Conservation (phyloP, 176 grass and related monocot genomes). For the Echinochloa phyllopogon region DNA sequence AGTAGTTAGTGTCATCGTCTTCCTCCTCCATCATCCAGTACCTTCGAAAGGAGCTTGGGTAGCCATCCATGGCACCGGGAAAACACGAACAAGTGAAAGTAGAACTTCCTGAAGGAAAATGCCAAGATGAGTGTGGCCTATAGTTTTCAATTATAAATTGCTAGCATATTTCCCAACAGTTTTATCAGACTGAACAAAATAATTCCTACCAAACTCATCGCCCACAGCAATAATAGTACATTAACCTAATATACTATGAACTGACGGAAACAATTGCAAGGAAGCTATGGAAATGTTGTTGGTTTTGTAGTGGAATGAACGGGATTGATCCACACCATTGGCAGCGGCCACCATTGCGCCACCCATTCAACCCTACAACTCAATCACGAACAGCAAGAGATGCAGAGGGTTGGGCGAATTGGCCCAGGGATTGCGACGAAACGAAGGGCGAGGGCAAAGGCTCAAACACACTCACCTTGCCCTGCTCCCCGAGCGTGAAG, state of each 20-base stretch:
- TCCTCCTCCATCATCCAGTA: too few species aligned
- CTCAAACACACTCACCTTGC: constrained; percentile 36
- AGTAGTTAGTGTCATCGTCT: too few species aligned
- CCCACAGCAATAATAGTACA: too few species aligned
- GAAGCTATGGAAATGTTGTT: not conserved
- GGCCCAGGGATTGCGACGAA: not conserved
- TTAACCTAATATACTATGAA: not conserved
- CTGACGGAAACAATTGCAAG: not conserved
- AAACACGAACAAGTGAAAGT: too few species aligned
- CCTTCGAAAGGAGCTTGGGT: too few species aligned
- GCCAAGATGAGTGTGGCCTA: too few species aligned
- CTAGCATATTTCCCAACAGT: not conserved
- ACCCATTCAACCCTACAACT: not conserved
- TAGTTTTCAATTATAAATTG: too few species aligned
- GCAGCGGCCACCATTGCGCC: not conserved
- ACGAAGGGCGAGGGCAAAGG: not conserved
- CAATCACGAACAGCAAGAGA: not conserved
- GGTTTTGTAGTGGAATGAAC: not conserved
- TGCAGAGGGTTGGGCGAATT: not conserved
- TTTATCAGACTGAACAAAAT: not conserved
- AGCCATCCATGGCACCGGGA: too few species aligned
- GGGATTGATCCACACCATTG: not conserved
- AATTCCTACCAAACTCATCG: not conserved
- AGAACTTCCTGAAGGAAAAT: too few species aligned
- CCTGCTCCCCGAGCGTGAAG: constrained; percentile 47